Conservation (phyloP, 768 basidiomycete genomes). For the Mycena sanguinolenta region DNA sequence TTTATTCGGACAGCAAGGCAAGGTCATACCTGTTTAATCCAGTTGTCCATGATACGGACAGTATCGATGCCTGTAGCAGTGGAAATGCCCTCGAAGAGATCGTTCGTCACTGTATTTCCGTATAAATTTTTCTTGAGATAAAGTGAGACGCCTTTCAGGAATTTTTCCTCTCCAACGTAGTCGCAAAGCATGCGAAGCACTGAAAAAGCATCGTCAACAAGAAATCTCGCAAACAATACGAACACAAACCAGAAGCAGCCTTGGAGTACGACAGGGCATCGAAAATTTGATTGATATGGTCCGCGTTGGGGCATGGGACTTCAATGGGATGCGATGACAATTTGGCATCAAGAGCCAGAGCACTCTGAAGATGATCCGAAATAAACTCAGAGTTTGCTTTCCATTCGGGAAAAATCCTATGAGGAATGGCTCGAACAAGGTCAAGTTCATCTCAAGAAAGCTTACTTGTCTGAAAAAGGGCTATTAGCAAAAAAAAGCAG, state of each 20-base stretch:
- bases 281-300: constrained; percentile 92
- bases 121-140: constrained; percentile 93
- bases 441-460: not conserved
- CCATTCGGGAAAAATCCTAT: constrained; percentile 87
- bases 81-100: constrained; percentile 90
- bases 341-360: constrained; percentile 86
- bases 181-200: constrained; percentile 95
- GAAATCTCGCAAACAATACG: not conserved
- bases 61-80: constrained; percentile 82
- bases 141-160: constrained; percentile 89
- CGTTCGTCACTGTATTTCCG: constrained; percentile 85
- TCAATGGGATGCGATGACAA: constrained; percentile 94
- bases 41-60: constrained; percentile 87
- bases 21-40: constrained; percentile 80
- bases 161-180: constrained; percentile 89
- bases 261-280: constrained; percentile 91
- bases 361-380: constrained; percentile 79
- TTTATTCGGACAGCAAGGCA: not conserved
- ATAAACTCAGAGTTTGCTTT: constrained; percentile 87
- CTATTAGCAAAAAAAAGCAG: constrained; percentile 13
- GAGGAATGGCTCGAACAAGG: constrained; percentile 9
- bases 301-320: constrained; percentile 89
- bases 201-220: constrained; percentile 34
- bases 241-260: constrained; percentile 75
- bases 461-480: constrained; percentile 64